Evolutionary conservation across 2,329 filamentous ascomycete species (phyloP), one percentile per base, ranked within the genome.

Genomic region (Neonectria punicea): DNA sequence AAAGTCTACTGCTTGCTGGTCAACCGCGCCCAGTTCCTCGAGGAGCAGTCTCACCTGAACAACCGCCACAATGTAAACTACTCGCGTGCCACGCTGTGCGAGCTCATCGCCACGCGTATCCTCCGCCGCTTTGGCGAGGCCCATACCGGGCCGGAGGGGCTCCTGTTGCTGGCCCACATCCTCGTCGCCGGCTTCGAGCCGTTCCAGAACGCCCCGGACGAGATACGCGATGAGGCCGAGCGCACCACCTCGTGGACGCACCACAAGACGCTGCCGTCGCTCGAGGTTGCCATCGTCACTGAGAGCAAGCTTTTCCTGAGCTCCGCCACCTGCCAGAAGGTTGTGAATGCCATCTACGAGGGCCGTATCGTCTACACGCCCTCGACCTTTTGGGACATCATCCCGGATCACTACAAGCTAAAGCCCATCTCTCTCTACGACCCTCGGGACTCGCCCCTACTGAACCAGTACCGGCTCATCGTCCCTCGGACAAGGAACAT

Each of bases 381-480:
- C 0, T 93, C 90, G 0, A 89, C 90, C 0, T 94, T 93, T 76
- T 88, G 95, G 77, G 92, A 96, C 77, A 91, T 97, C 63, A 89
- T 97, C 53, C 93, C 93, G 1, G 93, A 96, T 76, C 89, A 92
- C 71, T 97, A 96, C 83, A 96, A 96, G 80, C 87, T 91, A 73
- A 92, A 92, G 70, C 92, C 92, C 2, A 94, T 96, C 59, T 90
- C 91, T 8, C 81, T 96, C 0, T 96, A 96, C 77, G 90, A 94
- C 73, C 93, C 93, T 1, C 83, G 91, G 16, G 87, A 90, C 68
- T 92, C 91, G 5, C 92, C 92, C 1, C 76, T 94, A 28, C 84
- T 97, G 22, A 95, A 97, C 73, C 93, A 97, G 76, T 96, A 96
- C 74, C 91, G 93, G 1, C 85, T 97, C 8, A 91, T 94, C 68